Evolutionary conservation across 441 rosid species (phyloP), one percentile per base, ranked within the genome.

Genomic region (Theobroma grandiflorum): DNA sequence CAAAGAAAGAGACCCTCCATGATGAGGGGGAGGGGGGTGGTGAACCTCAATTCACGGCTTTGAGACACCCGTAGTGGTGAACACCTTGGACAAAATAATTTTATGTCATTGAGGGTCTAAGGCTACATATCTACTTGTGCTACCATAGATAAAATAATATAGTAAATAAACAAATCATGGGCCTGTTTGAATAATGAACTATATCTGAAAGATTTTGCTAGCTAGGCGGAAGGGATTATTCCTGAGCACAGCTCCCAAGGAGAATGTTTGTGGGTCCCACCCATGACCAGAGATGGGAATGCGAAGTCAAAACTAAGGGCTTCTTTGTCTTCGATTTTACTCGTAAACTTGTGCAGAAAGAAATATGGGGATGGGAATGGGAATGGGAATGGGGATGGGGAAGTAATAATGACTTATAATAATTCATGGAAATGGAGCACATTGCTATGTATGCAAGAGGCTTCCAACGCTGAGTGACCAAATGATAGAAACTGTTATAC

Each of bases 31-130:
- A 7, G 14, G 14, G 49, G 22, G n/a, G 47, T 37, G 58, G 66
- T 63, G 62, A 74, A 75, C 74, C 77, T 70, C 75, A 72, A 69
- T 78, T 67, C 63, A 72, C 69, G 77, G 77, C 83, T 76, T 76
- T 72, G 49, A 72, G 37, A 37, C 16, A 18, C 31, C 47, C 31
- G 7, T 18, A 35, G 63, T 53, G 63, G 33, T n/a, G 31, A 72
- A 52, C 75, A 72, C 40, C 68, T 37, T 26, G 72, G 64, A 53
- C 38, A 70, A 67, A 40, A 63, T 73, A 42, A 63, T 35, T 9
- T 9, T 33, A 8, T 2, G 26, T 2, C 14, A 4, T n/a, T 2
- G 37, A 73, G 63, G 8, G 18, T 37, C 64, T 33, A 37, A 65
- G 12, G 49, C 72, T 59, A 59, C 26, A 20, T 20, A 8, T 26